Conservation (phyloP, 2,329 filamentous ascomycete species). For the Tolypocladium endophyticum region DNA sequence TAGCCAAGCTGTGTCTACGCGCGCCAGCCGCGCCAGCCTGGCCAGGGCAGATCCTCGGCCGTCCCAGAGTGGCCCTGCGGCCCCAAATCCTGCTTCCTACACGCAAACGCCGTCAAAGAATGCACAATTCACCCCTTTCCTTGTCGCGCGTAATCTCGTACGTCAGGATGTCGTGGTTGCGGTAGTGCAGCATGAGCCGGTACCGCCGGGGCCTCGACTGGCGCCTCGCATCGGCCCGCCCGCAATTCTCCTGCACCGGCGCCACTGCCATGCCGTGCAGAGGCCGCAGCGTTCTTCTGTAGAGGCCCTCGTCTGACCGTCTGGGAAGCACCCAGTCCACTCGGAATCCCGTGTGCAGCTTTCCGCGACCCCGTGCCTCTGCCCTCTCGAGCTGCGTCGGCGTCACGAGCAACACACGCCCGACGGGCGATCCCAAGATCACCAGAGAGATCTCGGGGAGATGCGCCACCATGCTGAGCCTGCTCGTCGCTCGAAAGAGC, state of each 20-base stretch:
- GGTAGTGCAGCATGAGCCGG: conserved; percentile 61
- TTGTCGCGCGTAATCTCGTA: conserved; percentile 51
- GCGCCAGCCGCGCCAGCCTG: neutral
- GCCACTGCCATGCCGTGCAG: conserved; percentile 59
- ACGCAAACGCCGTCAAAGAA: conserved; percentile 16
- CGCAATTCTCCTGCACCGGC: conserved; percentile 41
- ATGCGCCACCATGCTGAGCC: conserved; percentile 48
- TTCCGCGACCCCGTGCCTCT: conserved; percentile 8
- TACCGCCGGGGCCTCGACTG: conserved; percentile 37
- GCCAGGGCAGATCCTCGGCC: neutral
- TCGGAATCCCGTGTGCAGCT: conserved; percentile 33
- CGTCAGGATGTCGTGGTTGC: conserved; percentile 57
- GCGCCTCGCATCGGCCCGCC: conserved; percentile 9
- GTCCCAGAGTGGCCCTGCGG: neutral
- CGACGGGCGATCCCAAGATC: conserved; percentile 54
- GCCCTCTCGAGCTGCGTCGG: conserved; percentile 23
- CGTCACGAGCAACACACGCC: conserved; percentile 55
- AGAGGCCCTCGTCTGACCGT: conserved; percentile 30
- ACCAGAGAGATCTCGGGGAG: conserved; percentile 64
- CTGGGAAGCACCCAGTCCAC: conserved; percentile 43
- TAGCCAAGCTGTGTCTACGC: too few relatives aligned
- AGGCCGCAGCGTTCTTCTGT: conserved; percentile 34
- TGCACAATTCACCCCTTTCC: conserved; percentile 22
- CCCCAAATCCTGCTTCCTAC: neutral
- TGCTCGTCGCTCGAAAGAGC: conserved; percentile 23